phyloP scores from a whole-genome alignment of 495 filamentous ascomycete species.

The Penicillium silybi region DNA sequence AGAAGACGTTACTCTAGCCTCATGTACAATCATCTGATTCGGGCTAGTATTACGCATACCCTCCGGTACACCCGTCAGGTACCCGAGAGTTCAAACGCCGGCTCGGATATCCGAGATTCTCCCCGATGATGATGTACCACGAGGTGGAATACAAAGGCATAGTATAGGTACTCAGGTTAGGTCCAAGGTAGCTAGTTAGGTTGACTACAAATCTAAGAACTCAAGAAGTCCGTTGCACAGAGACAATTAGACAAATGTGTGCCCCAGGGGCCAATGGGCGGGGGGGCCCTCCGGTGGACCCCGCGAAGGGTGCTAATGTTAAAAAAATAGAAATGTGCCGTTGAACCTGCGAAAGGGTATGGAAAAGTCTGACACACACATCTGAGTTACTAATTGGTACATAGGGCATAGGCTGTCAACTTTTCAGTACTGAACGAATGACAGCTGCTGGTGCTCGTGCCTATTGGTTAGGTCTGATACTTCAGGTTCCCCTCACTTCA shows the following conservation, averaged over 20 bases:
- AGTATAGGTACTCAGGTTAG: background rate
- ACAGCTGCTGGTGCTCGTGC: too few relatives aligned
- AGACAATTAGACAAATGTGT: background rate
- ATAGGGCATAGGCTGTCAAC: background rate
- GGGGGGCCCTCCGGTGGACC: constrained; percentile 25
- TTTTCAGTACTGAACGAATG: too few relatives aligned
- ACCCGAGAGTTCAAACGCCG: constrained; percentile 18
- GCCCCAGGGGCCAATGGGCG: constrained; percentile 12
- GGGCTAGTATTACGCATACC: background rate
- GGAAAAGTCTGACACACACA: constrained; percentile 3
- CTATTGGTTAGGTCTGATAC: background rate
- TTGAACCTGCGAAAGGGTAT: background rate
- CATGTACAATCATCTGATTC: background rate
- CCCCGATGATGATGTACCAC: background rate
- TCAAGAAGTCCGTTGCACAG: too few relatives aligned
- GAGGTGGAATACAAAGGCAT: too few relatives aligned
- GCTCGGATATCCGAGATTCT: constrained; percentile 17
- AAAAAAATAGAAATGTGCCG: constrained; percentile 7
- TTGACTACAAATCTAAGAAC: too few relatives aligned
- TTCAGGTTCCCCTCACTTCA: background rate
- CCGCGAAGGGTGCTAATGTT: constrained; percentile 9
- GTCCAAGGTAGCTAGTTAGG: background rate
- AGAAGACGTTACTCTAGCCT: background rate
- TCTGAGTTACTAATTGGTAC: background rate
- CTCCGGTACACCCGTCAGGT: constrained; percentile 3